A percentile compares a stretch with the other conserved stretches of the same genome.
Conservation (phyloP, 148 eudicot genomes). For the Limonium bicolor region DNA sequence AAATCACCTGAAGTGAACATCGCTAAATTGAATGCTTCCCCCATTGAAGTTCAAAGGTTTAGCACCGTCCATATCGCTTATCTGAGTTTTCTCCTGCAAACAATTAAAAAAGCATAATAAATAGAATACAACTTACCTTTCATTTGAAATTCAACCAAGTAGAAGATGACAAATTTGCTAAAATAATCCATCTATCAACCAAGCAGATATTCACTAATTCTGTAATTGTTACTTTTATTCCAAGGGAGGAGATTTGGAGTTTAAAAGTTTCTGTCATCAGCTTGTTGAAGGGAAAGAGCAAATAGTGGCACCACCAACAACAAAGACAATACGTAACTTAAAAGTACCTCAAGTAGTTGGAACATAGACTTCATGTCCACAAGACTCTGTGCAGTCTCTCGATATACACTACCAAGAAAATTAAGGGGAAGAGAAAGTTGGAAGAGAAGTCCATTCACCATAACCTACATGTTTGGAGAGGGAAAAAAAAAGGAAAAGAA, state of each 20-base stretch:
- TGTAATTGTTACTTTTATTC: too few relatives aligned
- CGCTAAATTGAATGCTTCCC: slow-evolving; percentile 60
- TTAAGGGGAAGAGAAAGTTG: slow-evolving; percentile 91
- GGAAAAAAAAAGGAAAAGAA: not conserved
- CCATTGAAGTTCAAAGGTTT: slow-evolving; percentile 58
- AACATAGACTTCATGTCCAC: slow-evolving; percentile 93
- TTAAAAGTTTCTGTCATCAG: too few relatives aligned
- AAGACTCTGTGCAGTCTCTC: slow-evolving; percentile 89
- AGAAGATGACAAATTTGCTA: too few relatives aligned
- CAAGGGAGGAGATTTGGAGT: too few relatives aligned
- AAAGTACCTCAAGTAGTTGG: slow-evolving; percentile 76
- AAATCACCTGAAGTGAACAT: slow-evolving; percentile 75
- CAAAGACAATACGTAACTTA: not conserved
- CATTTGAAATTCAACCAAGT: too few relatives aligned
- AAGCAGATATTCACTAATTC: too few relatives aligned
- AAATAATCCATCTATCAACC: too few relatives aligned
- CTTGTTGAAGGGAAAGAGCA: slow-evolving; percentile 1
- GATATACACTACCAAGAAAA: slow-evolving; percentile 94
- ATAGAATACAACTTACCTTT: too few relatives aligned
- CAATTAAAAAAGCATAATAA: too few relatives aligned
- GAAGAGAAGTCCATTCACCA: slow-evolving; percentile 95
- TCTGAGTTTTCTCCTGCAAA: slow-evolving; percentile 66
- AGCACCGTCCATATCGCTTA: slow-evolving; percentile 50
- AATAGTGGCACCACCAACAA: not conserved
- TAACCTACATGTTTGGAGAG: slow-evolving; percentile 34